phyloP scores from a whole-genome alignment of 352 stramenopile species.

The Phytophthora agathidicida region DNA sequence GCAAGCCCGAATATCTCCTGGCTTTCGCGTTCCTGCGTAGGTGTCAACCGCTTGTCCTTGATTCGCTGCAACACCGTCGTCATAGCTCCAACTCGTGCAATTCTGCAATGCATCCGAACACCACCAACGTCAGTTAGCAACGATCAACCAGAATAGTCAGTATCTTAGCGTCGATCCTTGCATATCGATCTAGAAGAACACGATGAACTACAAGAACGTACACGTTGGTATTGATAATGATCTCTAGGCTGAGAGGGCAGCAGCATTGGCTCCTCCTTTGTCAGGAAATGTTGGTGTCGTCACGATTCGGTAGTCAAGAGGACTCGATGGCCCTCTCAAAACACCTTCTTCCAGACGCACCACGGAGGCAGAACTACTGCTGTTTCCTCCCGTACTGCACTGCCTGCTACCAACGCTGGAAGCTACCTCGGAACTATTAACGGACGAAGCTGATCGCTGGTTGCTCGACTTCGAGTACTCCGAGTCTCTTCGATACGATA shows the following conservation, averaged over 20 bases:
- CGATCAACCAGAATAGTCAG: conserved; percentile 4
- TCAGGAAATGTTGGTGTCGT: conserved; percentile 69
- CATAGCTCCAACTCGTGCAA: background rate
- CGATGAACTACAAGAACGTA: conserved; percentile 18
- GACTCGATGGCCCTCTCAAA: conserved; percentile 28
- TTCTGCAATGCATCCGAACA: background rate
- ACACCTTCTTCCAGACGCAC: conserved; percentile 35
- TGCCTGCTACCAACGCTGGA: conserved; percentile 9
- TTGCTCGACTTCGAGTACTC: conserved; percentile 34
- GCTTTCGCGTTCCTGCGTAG: conserved; percentile 34
- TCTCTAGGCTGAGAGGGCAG: conserved; percentile 38
- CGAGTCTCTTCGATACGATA: conserved; percentile 31
- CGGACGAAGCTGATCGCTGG: conserved; percentile 13
- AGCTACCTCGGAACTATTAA: conserved; percentile 8
- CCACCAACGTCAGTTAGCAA: conserved; percentile 19
- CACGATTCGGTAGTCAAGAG: conserved; percentile 60
- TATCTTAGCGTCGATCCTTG: too few relatives aligned
- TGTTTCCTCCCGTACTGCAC: conserved; percentile 6
- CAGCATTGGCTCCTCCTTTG: conserved; percentile 30
- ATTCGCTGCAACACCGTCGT: conserved; percentile 26
- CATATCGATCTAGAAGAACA: background rate
- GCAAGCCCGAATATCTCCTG: conserved; percentile 29
- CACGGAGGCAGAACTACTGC: conserved; percentile 8
- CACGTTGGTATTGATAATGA: conserved; percentile 30
- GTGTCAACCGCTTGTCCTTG: conserved; percentile 34